Evolutionary conservation across 305 asterid genomes (phyloP).

Genomic region (Caryopteris hybrid): DNA sequence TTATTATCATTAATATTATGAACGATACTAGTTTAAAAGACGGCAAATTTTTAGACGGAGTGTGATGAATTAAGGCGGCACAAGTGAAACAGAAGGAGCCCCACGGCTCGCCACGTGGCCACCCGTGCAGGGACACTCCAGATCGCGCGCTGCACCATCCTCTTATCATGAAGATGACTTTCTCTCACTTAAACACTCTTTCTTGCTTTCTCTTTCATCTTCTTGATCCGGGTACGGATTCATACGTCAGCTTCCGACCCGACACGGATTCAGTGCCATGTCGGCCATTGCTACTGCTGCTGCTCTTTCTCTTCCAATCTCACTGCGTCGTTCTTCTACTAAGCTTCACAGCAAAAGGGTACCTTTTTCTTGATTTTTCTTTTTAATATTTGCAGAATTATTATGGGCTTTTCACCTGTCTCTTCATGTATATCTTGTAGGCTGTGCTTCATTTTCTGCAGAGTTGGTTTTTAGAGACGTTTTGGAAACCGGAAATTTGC

Average conservation of each 20-base stretch:
- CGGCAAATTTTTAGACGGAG: not conserved
- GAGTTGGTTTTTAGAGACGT: not conserved
- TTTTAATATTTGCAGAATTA: too few relatives aligned
- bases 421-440: too few relatives aligned
- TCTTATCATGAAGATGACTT: constrained; percentile 49
- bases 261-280: constrained; percentile 43
- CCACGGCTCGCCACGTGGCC: constrained; percentile 55
- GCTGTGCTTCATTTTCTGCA: too few relatives aligned
- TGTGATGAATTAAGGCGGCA: constrained; percentile 42
- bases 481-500: not conserved
- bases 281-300: constrained; percentile 78
- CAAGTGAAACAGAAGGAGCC: constrained; percentile 21
- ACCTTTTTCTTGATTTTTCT: not conserved
- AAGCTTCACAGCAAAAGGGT: constrained; percentile 57
- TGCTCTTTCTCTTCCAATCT: constrained; percentile 61
- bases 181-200: constrained; percentile 12
- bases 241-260: constrained; percentile 19
- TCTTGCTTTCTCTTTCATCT: constrained; percentile 15
- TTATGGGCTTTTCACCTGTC: not conserved
- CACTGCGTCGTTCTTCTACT: constrained; percentile 43
- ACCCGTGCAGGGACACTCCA: constrained; percentile 33
- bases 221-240: constrained; percentile 23
- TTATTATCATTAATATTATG: too few relatives aligned
- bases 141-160: constrained; percentile 58
- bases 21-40: not conserved